These are phyloP conservation scores for Neurospora sp. DNA, from an alignment of 2,329 filamentous ascomycete species.

Conservation along the genomic window DNA sequence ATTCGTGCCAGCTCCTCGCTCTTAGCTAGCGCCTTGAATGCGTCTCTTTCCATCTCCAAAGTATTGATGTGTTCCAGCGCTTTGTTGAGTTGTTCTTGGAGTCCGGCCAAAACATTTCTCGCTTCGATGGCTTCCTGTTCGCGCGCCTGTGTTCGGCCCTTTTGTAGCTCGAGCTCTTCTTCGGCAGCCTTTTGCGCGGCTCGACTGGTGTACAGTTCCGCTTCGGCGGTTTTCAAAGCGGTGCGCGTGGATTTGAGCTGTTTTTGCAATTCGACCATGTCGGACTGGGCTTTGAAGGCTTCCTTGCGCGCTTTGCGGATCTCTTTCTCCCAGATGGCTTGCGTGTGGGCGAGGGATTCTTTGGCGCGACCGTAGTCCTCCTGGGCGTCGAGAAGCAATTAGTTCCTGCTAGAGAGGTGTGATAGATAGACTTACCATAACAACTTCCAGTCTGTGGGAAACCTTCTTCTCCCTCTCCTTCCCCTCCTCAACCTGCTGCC, in stretches of 20 bases:
- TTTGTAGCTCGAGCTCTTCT: constrained; percentile 52
- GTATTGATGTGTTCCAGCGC: constrained; percentile 52
- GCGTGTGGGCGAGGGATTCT: constrained; percentile 56
- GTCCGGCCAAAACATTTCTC: constrained; percentile 52
- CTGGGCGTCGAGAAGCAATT: constrained; percentile 28
- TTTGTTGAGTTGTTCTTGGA: constrained; percentile 58
- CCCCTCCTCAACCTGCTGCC: constrained; percentile 52
- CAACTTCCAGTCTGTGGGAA: constrained; percentile 54
- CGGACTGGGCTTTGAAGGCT: constrained; percentile 63
- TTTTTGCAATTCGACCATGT: constrained; percentile 61
- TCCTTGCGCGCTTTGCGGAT: constrained; percentile 60
- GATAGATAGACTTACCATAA: constrained; percentile 47
- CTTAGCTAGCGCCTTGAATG: constrained; percentile 59
- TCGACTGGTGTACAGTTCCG: constrained; percentile 20
- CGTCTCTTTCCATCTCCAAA: constrained; percentile 64
- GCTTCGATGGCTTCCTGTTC: constrained; percentile 62
- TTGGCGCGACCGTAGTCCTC: constrained; percentile 62
- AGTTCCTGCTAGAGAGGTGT: not conserved
- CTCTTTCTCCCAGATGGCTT: constrained; percentile 64
- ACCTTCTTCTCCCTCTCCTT: constrained; percentile 56
- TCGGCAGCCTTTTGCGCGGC: constrained; percentile 42
- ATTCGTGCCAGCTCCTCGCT: constrained; percentile 66
- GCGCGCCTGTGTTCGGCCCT: constrained; percentile 46
- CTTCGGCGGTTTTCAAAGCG: constrained; percentile 44
- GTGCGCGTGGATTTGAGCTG: constrained; percentile 55